phyloP scores from a whole-genome alignment of 495 filamentous ascomycete genomes.

The Annulohypoxylon nitens region DNA sequence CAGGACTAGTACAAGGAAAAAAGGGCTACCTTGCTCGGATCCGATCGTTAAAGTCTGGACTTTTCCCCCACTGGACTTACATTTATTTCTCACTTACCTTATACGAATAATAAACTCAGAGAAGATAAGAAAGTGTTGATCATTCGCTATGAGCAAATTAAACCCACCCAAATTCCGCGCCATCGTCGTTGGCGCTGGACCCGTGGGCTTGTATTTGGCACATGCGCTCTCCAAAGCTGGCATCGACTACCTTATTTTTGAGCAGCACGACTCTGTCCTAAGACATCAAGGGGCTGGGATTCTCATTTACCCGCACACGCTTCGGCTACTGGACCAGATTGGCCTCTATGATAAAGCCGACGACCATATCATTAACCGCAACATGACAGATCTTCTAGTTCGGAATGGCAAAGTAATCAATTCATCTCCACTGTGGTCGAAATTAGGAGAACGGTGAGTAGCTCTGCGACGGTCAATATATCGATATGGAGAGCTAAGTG shows the following conservation, averaged over 20 bases:
- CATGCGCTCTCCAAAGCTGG: not conserved
- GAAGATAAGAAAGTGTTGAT: too few relatives aligned
- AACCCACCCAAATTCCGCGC: not conserved
- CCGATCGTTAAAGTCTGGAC: too few relatives aligned
- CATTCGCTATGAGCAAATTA: not conserved
- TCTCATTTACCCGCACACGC: not conserved
- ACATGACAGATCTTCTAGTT: not conserved
- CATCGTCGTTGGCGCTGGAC: not conserved
- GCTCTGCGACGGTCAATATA: not conserved
- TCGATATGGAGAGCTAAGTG: not conserved
- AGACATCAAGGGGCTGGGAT: not conserved
- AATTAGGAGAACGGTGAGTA: not conserved
- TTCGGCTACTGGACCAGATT: conserved; percentile 3
- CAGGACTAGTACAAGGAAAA: too few relatives aligned
- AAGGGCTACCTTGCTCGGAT: too few relatives aligned
- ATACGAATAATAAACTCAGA: too few relatives aligned
- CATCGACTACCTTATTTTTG: not conserved
- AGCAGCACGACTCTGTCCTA: not conserved
- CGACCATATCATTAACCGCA: conserved; percentile 1
- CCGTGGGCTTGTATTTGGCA: not conserved
- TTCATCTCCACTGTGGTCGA: conserved; percentile 1
- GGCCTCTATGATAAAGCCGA: not conserved
- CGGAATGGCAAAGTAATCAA: conserved; percentile 2
- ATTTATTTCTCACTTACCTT: too few relatives aligned
- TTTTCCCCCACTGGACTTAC: too few relatives aligned